Evolutionary conservation across 2,329 filamentous ascomycete genomes (phyloP).

Genomic region (Fusarium newnesense): DNA sequence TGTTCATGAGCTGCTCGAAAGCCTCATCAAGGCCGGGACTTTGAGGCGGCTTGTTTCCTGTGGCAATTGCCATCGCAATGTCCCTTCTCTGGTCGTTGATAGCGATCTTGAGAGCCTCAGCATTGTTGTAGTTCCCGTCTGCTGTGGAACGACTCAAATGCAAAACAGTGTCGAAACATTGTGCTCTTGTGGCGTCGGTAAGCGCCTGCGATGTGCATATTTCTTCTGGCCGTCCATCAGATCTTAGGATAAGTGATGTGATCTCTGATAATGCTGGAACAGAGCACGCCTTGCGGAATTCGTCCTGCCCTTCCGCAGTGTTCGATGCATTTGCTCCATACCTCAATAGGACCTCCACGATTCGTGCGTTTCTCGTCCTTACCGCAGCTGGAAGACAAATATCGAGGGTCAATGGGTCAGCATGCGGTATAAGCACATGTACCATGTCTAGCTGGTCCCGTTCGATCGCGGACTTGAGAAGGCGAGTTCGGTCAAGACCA

Average conservation of each 20-base stretch:
- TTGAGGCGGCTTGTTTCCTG: constrained; percentile 63
- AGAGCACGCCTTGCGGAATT: constrained; percentile 63
- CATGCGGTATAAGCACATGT: constrained; percentile 63
- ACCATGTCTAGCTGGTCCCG: constrained; percentile 63
- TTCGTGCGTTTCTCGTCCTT: constrained; percentile 53
- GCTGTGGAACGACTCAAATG: constrained; percentile 63
- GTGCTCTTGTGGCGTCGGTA: constrained; percentile 61
- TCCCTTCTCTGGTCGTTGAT: constrained; percentile 62
- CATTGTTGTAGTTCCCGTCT: constrained; percentile 63
- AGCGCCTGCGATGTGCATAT: constrained; percentile 60
- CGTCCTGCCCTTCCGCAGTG: constrained; percentile 61
- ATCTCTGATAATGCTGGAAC: constrained; percentile 58
- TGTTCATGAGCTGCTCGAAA: constrained; percentile 59
- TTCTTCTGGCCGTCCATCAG: constrained; percentile 58
- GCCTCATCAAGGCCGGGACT: constrained; percentile 60
- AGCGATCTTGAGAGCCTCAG: constrained; percentile 62
- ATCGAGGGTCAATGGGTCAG: constrained; percentile 62
- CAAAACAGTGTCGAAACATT: constrained; percentile 61
- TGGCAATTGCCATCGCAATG: constrained; percentile 64
- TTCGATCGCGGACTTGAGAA: constrained; percentile 63
- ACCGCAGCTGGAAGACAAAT: constrained; percentile 61
- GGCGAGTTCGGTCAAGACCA: constrained; percentile 58
- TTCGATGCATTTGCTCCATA: constrained; percentile 62
- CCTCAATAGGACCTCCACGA: constrained; percentile 60
- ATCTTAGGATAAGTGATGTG: constrained; percentile 60